Base-by-base conservation (phyloP, 2,329 filamentous ascomycete species). In the Ascochyta clinopodiicola region DNA sequence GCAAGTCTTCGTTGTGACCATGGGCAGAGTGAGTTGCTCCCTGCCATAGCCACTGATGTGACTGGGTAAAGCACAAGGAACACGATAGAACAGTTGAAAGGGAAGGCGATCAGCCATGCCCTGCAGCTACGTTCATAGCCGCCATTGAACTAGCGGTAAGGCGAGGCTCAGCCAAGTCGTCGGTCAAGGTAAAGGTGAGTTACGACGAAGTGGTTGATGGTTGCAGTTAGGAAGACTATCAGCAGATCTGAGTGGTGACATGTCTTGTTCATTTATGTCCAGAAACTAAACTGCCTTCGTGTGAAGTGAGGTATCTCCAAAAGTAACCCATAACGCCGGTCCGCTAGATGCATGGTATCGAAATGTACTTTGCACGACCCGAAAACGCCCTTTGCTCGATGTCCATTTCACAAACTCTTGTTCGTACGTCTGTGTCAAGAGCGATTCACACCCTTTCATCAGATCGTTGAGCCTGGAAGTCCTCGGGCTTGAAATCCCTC, bases 401-500 rank as follows among this genome's bases (percentile, higher is more conserved):
- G 2, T 19, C 17, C 8, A 13, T 22, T 7, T 4, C 31, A 17
- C 31, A 38, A 2, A 2, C 9, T 8, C 15, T 15, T 13, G 15
- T 32, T 12, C 6, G 1, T 7, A 12, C 35, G 13, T 3, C 9
- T 19, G 6, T 17, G 9, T 42, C 4, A 4, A 31, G 6, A 19
- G 10, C 29, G 6, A n/a, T n/a, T 56, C 38, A 56, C 0, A 48
- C 53, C 29, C 39, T 32, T 19, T 43, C 36, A 8, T 47, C 44
- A 13, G 42, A 44, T 17, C 42, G 48, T 9, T 36, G 51, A 32
- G 32, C 31, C 32, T 55, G 58, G 43, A 72, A 71, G 40, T 72
- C 69, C 34, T 66, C 61, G 0, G 69, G 69, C 44, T 45, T 64
- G 29, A 67, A 69, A 1, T 65, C 52, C 29, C 59, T 62, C 27